Conservation (phyloP, 345 rosid species). For the Arabis hirsuta region DNA sequence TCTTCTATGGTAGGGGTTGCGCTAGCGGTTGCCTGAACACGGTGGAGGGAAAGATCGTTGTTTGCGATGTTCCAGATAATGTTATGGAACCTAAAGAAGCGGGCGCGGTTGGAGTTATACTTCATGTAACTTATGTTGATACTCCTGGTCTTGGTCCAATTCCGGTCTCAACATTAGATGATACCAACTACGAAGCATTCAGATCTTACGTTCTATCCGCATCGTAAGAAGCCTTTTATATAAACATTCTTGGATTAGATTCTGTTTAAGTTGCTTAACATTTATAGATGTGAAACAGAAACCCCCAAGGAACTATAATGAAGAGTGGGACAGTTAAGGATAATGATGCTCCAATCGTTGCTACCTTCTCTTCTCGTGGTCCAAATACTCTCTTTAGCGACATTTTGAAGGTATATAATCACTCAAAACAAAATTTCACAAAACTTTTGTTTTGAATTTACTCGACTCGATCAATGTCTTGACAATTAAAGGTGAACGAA, state of each 20-base stretch:
- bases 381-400: constrained; percentile 51
- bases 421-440: background rate
- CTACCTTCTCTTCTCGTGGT: constrained; percentile 58
- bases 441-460: background rate
- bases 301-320: constrained; percentile 44
- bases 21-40: constrained; percentile 30
- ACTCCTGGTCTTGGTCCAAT: constrained; percentile 38
- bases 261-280: background rate
- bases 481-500: background rate
- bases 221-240: constrained; percentile 39
- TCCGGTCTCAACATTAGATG: constrained; percentile 35
- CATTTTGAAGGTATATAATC: constrained; percentile 47
- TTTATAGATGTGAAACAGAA: constrained; percentile 11
- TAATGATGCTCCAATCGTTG: constrained; percentile 44
- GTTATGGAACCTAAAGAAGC: constrained; percentile 3
- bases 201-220: constrained; percentile 45
- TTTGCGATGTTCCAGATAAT: constrained; percentile 25
- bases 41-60: constrained; percentile 51
- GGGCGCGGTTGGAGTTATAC: constrained; percentile 51
- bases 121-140: constrained; percentile 28
- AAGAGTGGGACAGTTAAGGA: constrained; percentile 44
- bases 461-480: background rate
- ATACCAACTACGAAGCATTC: constrained; percentile 23
- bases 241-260: constrained; percentile 36
- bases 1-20: constrained; percentile 40